A percentile compares a stretch with the other conserved stretches of the same genome.
Conservation (phyloP, 768 basidiomycete genomes). For the Phanerochaete sordida region DNA sequence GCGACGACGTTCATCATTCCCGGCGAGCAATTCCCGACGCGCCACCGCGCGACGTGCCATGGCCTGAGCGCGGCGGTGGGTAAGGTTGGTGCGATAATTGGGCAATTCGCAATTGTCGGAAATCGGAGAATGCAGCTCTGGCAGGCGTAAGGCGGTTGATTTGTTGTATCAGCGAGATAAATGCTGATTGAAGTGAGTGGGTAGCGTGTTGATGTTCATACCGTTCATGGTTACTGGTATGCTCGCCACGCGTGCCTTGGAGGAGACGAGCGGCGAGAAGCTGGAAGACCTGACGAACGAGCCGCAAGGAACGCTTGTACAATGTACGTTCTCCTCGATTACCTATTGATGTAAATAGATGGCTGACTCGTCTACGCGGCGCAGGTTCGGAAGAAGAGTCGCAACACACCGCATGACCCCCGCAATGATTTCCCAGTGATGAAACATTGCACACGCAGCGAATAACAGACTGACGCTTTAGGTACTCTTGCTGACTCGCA, state of each 20-base stretch:
- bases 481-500: too few relatives aligned
- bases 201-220: background rate
- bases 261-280: slow-evolving; percentile 67
- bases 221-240: slow-evolving; percentile 61
- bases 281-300: slow-evolving; percentile 80
- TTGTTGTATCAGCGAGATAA: background rate
- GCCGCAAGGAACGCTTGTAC: slow-evolving; percentile 57
- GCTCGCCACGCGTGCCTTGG: slow-evolving; percentile 74
- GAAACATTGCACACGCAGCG: too few relatives aligned
- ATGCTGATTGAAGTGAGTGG: background rate
- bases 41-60: slow-evolving; percentile 69
- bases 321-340: too few relatives aligned
- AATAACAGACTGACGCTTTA: too few relatives aligned
- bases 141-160: slow-evolving; percentile 52
- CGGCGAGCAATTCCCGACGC: slow-evolving; percentile 71
- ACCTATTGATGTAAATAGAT: too few relatives aligned
- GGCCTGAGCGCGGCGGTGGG: slow-evolving; percentile 72
- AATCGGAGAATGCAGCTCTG: slow-evolving; percentile 61
- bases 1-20: slow-evolving; percentile 5
- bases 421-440: too few relatives aligned
- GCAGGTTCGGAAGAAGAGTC: too few relatives aligned
- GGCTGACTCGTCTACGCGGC: slow-evolving; percentile 39
- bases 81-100: slow-evolving; percentile 77
- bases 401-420: too few relatives aligned
- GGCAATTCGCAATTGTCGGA: slow-evolving; percentile 78